Evolutionary conservation across 768 basidiomycete genomes (phyloP).

Genomic region (Grammothele lineata): DNA sequence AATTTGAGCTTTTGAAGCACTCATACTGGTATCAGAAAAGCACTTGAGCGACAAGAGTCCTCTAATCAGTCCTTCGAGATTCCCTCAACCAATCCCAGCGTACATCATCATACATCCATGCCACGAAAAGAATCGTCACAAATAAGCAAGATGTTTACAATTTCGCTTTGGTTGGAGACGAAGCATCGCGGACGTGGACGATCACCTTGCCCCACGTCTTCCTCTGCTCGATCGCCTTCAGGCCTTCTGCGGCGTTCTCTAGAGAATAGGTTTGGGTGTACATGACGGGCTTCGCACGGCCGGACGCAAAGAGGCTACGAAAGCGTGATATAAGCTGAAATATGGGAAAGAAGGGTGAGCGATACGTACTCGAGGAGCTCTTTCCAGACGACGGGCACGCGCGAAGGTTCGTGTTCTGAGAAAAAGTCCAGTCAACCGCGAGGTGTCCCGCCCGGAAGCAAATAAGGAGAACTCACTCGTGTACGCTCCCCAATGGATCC

Average conservation of each 20-base stretch:
- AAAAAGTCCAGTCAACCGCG: too few species aligned
- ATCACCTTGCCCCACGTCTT: constrained; percentile 93
- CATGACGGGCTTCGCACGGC: constrained; percentile 61
- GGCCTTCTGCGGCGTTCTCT: constrained; percentile 60
- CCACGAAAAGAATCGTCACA: too few species aligned
- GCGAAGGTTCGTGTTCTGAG: constrained; percentile 63
- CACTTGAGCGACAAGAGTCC: too few species aligned
- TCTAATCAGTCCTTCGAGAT: too few species aligned
- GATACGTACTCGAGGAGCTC: constrained; percentile 56
- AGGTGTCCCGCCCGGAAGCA: too few species aligned
- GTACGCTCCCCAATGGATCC: constrained; percentile 87
- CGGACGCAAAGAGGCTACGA: constrained; percentile 63
- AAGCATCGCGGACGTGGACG: constrained; percentile 56
- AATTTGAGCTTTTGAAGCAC: not conserved
- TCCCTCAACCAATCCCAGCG: too few species aligned
- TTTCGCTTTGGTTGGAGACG: constrained; percentile 34
- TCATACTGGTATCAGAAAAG: not conserved
- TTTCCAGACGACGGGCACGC: constrained; percentile 67
- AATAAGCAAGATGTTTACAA: too few species aligned
- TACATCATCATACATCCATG: too few species aligned
- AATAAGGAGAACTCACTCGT: constrained; percentile 48
- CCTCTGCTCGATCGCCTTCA: constrained; percentile 72
- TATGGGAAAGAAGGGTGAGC: not conserved
- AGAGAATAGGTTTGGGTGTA: constrained; percentile 70
- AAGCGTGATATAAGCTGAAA: not conserved